Evolutionary conservation across 495 filamentous ascomycete species (phyloP).

Genomic region (Talaromyces ruber): DNA sequence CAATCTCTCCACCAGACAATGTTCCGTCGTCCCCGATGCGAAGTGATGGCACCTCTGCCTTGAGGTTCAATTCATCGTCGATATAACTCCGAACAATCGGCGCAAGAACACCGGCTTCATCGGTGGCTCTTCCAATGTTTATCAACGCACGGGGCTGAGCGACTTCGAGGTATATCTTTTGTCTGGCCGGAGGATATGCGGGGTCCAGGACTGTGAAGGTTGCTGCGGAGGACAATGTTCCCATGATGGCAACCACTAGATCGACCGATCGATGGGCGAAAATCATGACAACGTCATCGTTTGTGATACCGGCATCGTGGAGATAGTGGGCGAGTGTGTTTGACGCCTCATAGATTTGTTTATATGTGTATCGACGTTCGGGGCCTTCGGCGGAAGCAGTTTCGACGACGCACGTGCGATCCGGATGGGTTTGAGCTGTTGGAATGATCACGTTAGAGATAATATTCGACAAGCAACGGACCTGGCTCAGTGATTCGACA

Average conservation of each 20-base stretch:
- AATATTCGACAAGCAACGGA: neutral
- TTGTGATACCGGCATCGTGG: constrained; percentile 58
- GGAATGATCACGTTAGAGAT: constrained; percentile 44
- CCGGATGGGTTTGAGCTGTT: constrained; percentile 51
- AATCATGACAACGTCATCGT: constrained; percentile 90
- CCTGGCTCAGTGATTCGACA: no score
- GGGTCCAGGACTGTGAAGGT: constrained; percentile 69
- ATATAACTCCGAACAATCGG: constrained; percentile 67
- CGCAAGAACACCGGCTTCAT: constrained; percentile 64
- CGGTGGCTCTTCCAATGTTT: constrained; percentile 69
- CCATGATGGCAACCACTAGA: constrained; percentile 44
- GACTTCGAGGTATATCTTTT: constrained; percentile 87
- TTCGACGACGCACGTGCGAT: constrained; percentile 74
- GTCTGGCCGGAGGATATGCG: constrained; percentile 76
- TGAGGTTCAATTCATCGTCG: constrained; percentile 60
- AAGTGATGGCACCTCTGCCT: constrained; percentile 70
- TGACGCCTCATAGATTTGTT: constrained; percentile 78
- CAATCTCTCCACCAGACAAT: constrained; percentile 56
- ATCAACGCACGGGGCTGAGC: constrained; percentile 73
- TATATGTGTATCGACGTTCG: constrained; percentile 70
- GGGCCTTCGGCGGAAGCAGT: constrained; percentile 56
- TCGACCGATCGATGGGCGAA: constrained; percentile 68
- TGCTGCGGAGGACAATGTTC: constrained; percentile 43
- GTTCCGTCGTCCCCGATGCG: constrained; percentile 65
- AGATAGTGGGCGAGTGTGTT: constrained; percentile 76